Evolutionary conservation across 1,139 yeast species (phyloP), one percentile per base, ranked within the genome.

Genomic region (Blastobotrys petasosporus): DNA sequence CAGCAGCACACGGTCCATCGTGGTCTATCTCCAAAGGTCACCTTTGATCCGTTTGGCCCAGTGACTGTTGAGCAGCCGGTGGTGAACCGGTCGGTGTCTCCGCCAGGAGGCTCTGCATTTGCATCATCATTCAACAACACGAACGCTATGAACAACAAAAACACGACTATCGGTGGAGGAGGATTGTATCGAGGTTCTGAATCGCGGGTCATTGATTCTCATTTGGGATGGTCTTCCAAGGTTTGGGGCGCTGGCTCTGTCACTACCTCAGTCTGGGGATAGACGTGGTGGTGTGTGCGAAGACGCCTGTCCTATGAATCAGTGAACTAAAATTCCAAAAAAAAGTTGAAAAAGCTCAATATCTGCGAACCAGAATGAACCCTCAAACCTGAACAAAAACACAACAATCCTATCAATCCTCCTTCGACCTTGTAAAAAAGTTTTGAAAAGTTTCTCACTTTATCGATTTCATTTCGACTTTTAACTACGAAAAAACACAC

Each of bases 31-130:
- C 47, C 47, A 12, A 40, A 32, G 17, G 41, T 44, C 17, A 44
- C 40, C 7, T 44, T 44, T 23, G 47, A 44, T 16, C 47, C 47
- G 5, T 44, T 44, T 40, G 47, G 44, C 8, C 47, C 47, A 11
- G 42, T 44, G 8, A 28, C 32, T 13, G 15, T 20, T 20, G 25
- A 20, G 25, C 25, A 20, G 25, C n/a, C n/a, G n/a, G n/a, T n/a
- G n/a, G n/a, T n/a, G n/a, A 20, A 20, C 25, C 16, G 32, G 25
- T 37, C 40, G 10, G 15, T 29, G n/a, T 25, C 40, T 9, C 40
- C 32, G n/a, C 36, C 36, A 12, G 25, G 25, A 20, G 25, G 25
- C 25, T 33, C 20, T 33, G 36, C 36, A 33, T 33, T 17, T 33
- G 36, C 17, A 15, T 17, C 36, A n/a, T 33, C 15, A 33, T 33